Evolutionary conservation across 441 rosid species (phyloP).

Genomic region (Corymbia citriodora): DNA sequence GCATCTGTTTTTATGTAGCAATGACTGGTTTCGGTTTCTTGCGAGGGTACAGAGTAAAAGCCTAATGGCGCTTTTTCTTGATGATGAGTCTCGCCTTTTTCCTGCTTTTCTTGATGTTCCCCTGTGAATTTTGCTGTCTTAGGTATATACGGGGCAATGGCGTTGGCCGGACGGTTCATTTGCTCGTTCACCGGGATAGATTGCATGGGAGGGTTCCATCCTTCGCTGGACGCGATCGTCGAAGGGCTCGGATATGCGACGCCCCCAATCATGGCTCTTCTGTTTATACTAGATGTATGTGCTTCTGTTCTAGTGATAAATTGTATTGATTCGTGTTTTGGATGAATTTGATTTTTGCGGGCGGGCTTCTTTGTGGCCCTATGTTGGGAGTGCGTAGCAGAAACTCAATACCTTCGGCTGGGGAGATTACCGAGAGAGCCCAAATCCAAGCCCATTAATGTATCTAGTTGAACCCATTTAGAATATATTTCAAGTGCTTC

Average conservation of each 20-base stretch:
- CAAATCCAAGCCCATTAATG: no score
- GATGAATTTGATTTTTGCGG: neutral
- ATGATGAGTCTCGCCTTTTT: neutral
- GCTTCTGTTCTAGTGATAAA: neutral
- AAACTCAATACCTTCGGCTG: no score
- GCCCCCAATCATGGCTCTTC: slow-evolving; percentile 93
- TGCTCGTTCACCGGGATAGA: slow-evolving; percentile 78
- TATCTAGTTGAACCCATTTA: no score
- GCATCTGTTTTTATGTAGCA: neutral
- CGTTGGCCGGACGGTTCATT: slow-evolving; percentile 71
- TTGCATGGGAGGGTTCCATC: slow-evolving; percentile 72
- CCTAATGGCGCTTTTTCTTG: neutral
- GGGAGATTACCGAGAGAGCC: no score
- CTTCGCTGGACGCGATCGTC: slow-evolving; percentile 64
- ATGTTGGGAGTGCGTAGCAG: no score
- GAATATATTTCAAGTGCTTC: no score
- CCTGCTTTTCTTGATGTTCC: neutral
- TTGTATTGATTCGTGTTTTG: neutral
- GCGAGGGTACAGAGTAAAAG: neutral
- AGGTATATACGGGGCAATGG: slow-evolving; percentile 95
- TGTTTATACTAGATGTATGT: slow-evolving; percentile 85
- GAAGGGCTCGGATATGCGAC: slow-evolving; percentile 87
- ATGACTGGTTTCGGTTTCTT: neutral
- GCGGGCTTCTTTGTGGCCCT: neutral
- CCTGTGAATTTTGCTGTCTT: neutral